Evolutionary conservation across 108 stramenopile species (phyloP).

Genomic region (Nitzschia sp.): DNA sequence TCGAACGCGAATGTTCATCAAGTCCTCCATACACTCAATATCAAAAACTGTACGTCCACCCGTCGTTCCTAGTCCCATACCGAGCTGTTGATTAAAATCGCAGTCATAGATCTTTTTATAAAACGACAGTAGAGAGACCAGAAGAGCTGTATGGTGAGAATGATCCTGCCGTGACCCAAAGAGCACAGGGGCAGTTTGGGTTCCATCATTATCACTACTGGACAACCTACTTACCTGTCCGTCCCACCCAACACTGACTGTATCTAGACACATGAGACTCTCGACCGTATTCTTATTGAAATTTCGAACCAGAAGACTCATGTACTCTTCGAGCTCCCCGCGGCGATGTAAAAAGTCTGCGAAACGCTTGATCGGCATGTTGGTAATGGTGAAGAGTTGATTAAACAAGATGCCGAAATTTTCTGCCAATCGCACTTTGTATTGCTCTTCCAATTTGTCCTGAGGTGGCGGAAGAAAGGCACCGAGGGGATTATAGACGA

Average conservation of each 20-base stretch:
- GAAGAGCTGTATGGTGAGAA: not conserved
- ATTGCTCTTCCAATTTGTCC: slow-evolving; percentile 73
- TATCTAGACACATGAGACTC: slow-evolving; percentile 87
- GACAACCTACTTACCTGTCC: slow-evolving; percentile 49
- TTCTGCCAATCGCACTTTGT: slow-evolving; percentile 83
- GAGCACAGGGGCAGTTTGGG: not conserved
- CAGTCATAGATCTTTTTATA: slow-evolving; percentile 81
- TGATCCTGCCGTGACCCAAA: not conserved
- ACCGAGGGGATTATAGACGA: slow-evolving; percentile 97
- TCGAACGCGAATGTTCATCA: slow-evolving; percentile 66
- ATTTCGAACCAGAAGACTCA: slow-evolving; percentile 93
- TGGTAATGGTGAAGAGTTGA: slow-evolving; percentile 92
- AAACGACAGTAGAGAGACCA: not conserved
- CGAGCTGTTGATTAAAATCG: slow-evolving; percentile 98
- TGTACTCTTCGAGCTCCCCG: slow-evolving; percentile 93
- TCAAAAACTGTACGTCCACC: slow-evolving; percentile 82
- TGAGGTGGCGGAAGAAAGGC: slow-evolving; percentile 93
- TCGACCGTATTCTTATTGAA: slow-evolving; percentile 87
- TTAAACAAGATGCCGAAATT: slow-evolving; percentile 95
- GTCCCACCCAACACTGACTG: slow-evolving; percentile 77
- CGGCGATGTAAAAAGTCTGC: slow-evolving; percentile 90
- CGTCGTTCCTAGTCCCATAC: slow-evolving; percentile 75
- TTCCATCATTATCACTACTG: not conserved
- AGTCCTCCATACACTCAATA: slow-evolving; percentile 77
- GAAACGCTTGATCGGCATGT: slow-evolving; percentile 99